Conservation (phyloP, 2,329 filamentous ascomycete species). For the Fusarium longipes region DNA sequence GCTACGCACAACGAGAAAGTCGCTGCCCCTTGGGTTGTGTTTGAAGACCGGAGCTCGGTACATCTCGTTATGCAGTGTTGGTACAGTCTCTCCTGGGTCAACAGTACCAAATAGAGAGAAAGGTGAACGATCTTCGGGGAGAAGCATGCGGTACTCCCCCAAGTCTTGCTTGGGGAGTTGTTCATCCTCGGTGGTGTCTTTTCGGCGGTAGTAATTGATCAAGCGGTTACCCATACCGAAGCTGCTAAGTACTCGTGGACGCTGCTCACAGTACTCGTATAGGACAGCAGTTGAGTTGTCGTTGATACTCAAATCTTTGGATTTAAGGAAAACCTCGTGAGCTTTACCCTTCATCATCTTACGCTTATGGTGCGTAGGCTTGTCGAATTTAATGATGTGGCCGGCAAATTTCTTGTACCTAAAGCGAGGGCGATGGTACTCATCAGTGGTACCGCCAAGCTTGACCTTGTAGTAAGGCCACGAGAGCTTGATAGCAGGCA, state of each 20-base stretch:
- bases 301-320: slow-evolving; percentile 84
- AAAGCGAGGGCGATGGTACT: slow-evolving; percentile 85
- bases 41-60: slow-evolving; percentile 94
- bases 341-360: slow-evolving; percentile 85
- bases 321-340: slow-evolving; percentile 80
- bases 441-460: slow-evolving; percentile 77
- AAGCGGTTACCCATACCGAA: slow-evolving; percentile 97
- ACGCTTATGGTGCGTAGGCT: slow-evolving; percentile 78
- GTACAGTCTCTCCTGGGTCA: slow-evolving; percentile 88
- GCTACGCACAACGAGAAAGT: slow-evolving; percentile 88
- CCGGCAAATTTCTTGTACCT: slow-evolving; percentile 75
- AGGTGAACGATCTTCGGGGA: slow-evolving; percentile 94
- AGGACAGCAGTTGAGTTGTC: slow-evolving; percentile 91
- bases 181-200: slow-evolving; percentile 77
- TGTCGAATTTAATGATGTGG: slow-evolving; percentile 76
- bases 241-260: slow-evolving; percentile 90
- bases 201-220: slow-evolving; percentile 96
- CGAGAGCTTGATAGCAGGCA: slow-evolving; percentile 89
- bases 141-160: slow-evolving; percentile 86
- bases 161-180: slow-evolving; percentile 83
- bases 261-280: slow-evolving; percentile 95
- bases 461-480: slow-evolving; percentile 97
- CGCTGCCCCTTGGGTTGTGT: slow-evolving; percentile 79
- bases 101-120: slow-evolving; percentile 96
- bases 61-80: slow-evolving; percentile 94